phyloP scores from a whole-genome alignment of 1,284 basidiomycete species.

The Pterulicium gracile region DNA sequence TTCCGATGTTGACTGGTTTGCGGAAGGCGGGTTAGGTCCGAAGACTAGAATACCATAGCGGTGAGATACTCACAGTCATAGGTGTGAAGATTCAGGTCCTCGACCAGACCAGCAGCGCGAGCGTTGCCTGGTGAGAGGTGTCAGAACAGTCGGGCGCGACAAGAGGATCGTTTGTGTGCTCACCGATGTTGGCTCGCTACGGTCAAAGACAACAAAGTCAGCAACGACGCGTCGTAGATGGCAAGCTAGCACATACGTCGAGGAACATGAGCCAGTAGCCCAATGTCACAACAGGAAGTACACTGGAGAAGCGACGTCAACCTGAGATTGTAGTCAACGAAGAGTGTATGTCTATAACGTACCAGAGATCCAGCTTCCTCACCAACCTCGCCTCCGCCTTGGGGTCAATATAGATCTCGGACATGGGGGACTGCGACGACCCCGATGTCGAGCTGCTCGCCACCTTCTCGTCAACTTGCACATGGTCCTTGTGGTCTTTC shows the following conservation, averaged over 20 bases:
- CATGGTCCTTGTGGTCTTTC: too few relatives aligned
- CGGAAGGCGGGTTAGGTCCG: too few relatives aligned
- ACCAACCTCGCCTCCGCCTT: not conserved
- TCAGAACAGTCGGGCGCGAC: not conserved
- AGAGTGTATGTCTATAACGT: not conserved
- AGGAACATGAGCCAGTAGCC: constrained; percentile 2
- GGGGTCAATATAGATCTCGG: constrained; percentile 1
- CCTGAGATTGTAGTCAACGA: not conserved
- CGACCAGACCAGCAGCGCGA: not conserved
- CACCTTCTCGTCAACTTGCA: too few relatives aligned
- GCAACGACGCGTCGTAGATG: not conserved
- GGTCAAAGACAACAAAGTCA: not conserved
- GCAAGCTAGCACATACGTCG: not conserved
- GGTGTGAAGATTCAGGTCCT: not conserved
- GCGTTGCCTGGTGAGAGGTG: constrained; percentile 1
- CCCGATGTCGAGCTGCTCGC: too few relatives aligned
- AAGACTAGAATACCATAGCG: too few relatives aligned
- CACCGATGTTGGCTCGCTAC: not conserved
- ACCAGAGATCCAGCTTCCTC: not conserved
- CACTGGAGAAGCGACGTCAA: not conserved
- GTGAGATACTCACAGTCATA: constrained; percentile 2
- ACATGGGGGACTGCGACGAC: not conserved
- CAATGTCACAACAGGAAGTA: not conserved
- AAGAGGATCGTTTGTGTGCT: not conserved
- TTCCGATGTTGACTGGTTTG: constrained; percentile 1